Conservation (phyloP, 352 stramenopile species). For the Globisporangium irregulare region DNA sequence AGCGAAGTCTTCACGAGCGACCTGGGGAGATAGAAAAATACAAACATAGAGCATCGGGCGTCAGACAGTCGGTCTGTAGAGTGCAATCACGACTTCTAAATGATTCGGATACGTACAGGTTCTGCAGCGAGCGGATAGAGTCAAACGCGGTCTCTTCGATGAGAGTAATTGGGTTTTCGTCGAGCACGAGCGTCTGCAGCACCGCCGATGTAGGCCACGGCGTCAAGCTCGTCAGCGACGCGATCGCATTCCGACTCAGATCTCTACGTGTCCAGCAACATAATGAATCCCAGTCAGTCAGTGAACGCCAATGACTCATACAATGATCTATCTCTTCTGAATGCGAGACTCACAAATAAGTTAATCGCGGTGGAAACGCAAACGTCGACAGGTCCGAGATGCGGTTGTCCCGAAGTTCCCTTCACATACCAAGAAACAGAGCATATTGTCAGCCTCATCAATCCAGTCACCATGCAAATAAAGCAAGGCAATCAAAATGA, state of each 20-base stretch:
- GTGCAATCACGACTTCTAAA: background rate
- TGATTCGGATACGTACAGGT: constrained; percentile 35
- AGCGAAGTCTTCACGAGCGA: constrained; percentile 52
- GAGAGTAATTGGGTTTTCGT: constrained; percentile 41
- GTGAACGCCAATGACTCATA: background rate
- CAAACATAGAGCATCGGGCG: background rate
- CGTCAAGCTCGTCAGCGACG: constrained; percentile 22
- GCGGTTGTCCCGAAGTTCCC: constrained; percentile 10
- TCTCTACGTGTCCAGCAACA: constrained; percentile 18
- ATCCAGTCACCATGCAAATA: background rate
- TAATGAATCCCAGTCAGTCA: background rate
- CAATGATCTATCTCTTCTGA: background rate
- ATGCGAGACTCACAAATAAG: constrained; percentile 14
- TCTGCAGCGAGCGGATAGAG: constrained; percentile 42
- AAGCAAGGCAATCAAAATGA: background rate
- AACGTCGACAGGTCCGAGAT: constrained; percentile 12
- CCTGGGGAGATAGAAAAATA: constrained; percentile 11
- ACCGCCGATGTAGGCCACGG: constrained; percentile 43
- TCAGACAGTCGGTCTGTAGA: background rate
- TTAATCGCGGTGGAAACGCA: constrained; percentile 10
- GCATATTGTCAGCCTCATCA: background rate
- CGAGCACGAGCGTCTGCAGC: constrained; percentile 58
- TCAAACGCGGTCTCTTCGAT: constrained; percentile 41
- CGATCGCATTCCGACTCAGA: constrained; percentile 43
- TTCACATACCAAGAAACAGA: background rate